These are phyloP conservation scores for Calonectria montana DNA, from an alignment of 2,329 filamentous ascomycete species.

Conservation along the genomic window DNA sequence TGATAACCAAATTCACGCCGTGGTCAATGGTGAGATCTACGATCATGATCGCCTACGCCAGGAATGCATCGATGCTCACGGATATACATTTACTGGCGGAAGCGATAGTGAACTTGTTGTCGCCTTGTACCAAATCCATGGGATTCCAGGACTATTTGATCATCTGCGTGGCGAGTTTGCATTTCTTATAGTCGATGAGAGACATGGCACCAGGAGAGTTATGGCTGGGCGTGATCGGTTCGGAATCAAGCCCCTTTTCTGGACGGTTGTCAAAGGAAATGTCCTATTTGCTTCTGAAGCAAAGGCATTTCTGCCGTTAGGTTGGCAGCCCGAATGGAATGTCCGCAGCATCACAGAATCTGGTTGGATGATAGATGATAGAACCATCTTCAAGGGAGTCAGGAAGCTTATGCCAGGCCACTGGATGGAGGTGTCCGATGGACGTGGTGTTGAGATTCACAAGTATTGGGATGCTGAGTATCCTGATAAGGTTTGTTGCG, in stretches of 20 bases:
- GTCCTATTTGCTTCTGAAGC: neutral
- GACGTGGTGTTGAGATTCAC: neutral
- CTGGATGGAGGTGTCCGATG: neutral
- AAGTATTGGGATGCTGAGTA: constrained; percentile 10
- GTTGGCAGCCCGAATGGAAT: neutral
- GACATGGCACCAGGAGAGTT: neutral
- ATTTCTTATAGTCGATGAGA: neutral
- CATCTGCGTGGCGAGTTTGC: constrained; percentile 4
- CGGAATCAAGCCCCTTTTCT: neutral
- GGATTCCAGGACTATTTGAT: neutral
- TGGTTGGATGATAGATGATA: neutral
- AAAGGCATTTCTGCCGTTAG: constrained; percentile 1
- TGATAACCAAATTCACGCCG: constrained; percentile 58
- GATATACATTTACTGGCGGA: neutral
- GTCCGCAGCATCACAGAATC: neutral
- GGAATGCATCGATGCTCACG: neutral
- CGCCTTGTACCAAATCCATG: neutral
- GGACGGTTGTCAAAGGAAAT: neutral
- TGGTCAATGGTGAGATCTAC: constrained; percentile 72
- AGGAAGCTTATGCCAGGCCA: neutral
- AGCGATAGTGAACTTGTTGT: constrained; percentile 2
- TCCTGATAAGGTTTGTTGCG: neutral
- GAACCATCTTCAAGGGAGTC: neutral
- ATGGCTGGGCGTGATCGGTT: neutral
- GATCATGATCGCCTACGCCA: constrained; percentile 53